Evolutionary conservation across 805 yeast genomes (phyloP).

Genomic region (Gaillardinia entomophila): DNA sequence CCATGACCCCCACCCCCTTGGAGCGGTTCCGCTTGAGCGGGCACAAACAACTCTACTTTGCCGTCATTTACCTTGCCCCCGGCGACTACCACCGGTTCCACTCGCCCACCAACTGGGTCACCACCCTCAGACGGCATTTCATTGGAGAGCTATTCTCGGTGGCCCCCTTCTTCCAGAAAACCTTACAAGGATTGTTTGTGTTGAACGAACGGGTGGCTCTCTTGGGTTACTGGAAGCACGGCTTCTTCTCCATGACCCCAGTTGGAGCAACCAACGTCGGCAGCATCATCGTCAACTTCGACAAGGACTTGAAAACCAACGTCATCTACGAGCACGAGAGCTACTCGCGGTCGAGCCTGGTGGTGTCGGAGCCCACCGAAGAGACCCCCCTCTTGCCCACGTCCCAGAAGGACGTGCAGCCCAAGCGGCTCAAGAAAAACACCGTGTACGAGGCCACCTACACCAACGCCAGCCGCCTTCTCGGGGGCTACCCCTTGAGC

Average conservation of each 20-base stretch:
- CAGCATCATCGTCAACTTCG: conserved; percentile 85
- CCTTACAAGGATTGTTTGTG: conserved; percentile 80
- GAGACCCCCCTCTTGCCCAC: conserved; percentile 23
- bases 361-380: conserved; percentile 15
- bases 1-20: conserved; percentile 20
- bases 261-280: conserved; percentile 99
- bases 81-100: conserved; percentile 98
- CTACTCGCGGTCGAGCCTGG: conserved; percentile 16
- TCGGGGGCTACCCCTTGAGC: conserved; percentile 82
- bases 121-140: conserved; percentile 88
- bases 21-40: conserved; percentile 23
- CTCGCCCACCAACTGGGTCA: conserved; percentile 95
- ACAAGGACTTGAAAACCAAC: conserved; percentile 83
- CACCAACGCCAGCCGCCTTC: conserved; percentile 62
- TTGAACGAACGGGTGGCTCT: conserved; percentile 93
- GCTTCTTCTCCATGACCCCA: conserved; percentile 97
- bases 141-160: conserved; percentile 94
- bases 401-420: conserved; percentile 8
- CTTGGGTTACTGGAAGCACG: conserved; percentile 93
- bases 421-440: conserved; percentile 50
- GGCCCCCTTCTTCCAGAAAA: conserved; percentile 91
- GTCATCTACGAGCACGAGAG: conserved; percentile 52
- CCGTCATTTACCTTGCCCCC: conserved; percentile 94
- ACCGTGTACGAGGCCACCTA: conserved; percentile 95
- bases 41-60: conserved; percentile 65